Conservation (phyloP, 345 rosid species). For the Jatropha curcas region DNA sequence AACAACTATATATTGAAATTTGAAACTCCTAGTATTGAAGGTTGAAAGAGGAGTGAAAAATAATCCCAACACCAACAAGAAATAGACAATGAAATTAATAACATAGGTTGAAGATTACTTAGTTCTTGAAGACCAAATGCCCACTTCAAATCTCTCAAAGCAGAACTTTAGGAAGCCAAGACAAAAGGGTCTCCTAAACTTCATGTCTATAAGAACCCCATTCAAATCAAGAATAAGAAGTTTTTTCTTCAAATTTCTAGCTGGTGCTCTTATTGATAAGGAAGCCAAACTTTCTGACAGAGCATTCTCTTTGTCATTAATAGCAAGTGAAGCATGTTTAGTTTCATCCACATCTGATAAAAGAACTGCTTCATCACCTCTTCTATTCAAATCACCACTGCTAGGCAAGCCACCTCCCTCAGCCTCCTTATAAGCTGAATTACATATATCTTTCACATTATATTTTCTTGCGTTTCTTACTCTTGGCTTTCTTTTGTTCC, state of each 20-base stretch:
- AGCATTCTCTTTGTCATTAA: conserved; percentile 5
- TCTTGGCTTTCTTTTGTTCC: conserved; percentile 4
- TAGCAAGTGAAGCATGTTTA: conserved; percentile 12
- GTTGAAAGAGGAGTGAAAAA: not conserved
- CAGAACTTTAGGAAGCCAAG: conserved; percentile 66
- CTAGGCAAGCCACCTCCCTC: conserved; percentile 16
- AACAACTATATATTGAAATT: conserved; percentile 3
- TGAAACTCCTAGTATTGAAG: not conserved
- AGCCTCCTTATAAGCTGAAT: conserved; percentile 21
- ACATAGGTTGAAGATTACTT: conserved; percentile 41
- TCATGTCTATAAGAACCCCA: conserved; percentile 81
- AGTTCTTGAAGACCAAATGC: conserved; percentile 83
- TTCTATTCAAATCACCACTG: conserved; percentile 15
- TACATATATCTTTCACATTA: not conserved
- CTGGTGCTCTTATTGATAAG: not conserved
- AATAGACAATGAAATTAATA: not conserved
- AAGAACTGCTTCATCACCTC: conserved; percentile 7
- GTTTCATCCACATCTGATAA: conserved; percentile 7
- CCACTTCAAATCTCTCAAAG: conserved; percentile 80
- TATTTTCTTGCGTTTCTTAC: conserved; percentile 2
- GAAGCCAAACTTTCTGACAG: not conserved
- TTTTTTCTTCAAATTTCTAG: conserved; percentile 35
- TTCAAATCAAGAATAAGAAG: conserved; percentile 89
- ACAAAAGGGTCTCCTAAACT: conserved; percentile 67
- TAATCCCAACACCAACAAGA: not conserved